These are phyloP conservation scores for Hyaloscypha hepaticicola DNA, from an alignment of 495 filamentous ascomycete genomes.

Conservation along the genomic window DNA sequence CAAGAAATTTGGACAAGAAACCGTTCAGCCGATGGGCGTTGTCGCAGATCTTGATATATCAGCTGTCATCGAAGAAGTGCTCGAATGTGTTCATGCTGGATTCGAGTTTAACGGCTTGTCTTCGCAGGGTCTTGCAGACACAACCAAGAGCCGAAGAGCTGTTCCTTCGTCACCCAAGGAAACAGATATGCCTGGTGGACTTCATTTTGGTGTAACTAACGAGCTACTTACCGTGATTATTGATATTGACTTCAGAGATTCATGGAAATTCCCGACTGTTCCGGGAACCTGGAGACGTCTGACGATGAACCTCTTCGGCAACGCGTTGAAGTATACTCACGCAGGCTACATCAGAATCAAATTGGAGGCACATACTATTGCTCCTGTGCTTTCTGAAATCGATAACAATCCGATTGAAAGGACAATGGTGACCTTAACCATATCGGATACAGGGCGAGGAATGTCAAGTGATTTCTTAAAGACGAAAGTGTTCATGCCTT, in stretches of 20 bases:
- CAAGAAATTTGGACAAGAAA: constrained; percentile 24
- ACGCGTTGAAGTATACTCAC: constrained; percentile 76
- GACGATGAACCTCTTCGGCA: constrained; percentile 79
- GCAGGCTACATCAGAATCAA: constrained; percentile 56
- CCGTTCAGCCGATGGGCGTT: constrained; percentile 12
- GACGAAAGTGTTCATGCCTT: constrained; percentile 64
- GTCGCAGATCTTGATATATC: constrained; percentile 19
- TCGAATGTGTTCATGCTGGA: constrained; percentile 53
- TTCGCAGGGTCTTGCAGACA: constrained; percentile 16
- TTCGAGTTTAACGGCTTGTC: constrained; percentile 32
- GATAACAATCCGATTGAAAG: constrained; percentile 2
- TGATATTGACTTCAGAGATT: constrained; percentile 20
- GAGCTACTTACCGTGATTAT: constrained; percentile 17
- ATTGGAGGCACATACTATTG: constrained; percentile 11
- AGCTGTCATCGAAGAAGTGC: constrained; percentile 48
- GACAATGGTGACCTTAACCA: constrained; percentile 23
- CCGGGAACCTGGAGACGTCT: constrained; percentile 65
- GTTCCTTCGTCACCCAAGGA: background rate
- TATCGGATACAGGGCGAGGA: constrained; percentile 41
- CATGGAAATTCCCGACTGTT: constrained; percentile 34
- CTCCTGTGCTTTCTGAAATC: background rate
- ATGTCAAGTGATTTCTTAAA: constrained; percentile 66
- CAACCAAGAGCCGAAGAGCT: constrained; percentile 8
- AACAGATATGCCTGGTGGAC: background rate
- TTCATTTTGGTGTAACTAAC: background rate